phyloP scores from a whole-genome alignment of 345 rosid species.

The Aquilaria yunnanensis region DNA sequence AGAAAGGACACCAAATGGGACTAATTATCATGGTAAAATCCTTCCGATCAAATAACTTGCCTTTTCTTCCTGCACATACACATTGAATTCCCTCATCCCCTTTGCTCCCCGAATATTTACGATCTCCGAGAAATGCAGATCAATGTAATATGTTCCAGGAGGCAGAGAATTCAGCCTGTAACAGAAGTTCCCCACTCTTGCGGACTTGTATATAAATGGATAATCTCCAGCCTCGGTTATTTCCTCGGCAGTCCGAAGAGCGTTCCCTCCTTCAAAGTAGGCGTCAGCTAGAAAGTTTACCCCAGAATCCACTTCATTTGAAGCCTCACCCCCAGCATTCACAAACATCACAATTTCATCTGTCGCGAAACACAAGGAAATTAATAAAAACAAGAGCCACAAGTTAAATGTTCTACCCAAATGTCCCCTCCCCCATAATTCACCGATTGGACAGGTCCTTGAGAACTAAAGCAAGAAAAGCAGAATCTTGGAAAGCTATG shows the following conservation, averaged over 20 bases:
- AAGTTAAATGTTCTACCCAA: neutral
- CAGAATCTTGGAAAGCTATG: neutral
- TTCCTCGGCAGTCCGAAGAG: constrained; percentile 60
- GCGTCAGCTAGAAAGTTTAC: constrained; percentile 41
- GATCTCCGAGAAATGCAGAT: constrained; percentile 89
- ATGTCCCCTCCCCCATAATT: neutral
- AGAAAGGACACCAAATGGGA: neutral
- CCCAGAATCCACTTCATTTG: constrained; percentile 34
- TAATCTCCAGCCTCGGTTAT: constrained; percentile 77
- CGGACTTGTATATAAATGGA: constrained; percentile 66
- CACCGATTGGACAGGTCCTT: neutral
- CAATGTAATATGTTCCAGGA: constrained; percentile 60
- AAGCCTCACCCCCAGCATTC: constrained; percentile 66
- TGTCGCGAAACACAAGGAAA: constrained; percentile 18
- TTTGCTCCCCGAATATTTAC: constrained; percentile 79
- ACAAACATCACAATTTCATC: constrained; percentile 66
- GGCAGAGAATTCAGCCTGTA: constrained; percentile 48
- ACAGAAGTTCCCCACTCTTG: constrained; percentile 66
- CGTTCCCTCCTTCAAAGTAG: constrained; percentile 67
- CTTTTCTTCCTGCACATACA: constrained; percentile 87
- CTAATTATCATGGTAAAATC: neutral
- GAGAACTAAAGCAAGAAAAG: neutral
- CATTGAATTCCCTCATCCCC: constrained; percentile 86
- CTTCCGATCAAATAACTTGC: constrained; percentile 25
- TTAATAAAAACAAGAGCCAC: neutral